Conservation (phyloP, 805 yeast genomes). For the Zygosaccharomyces gambellarensis region DNA sequence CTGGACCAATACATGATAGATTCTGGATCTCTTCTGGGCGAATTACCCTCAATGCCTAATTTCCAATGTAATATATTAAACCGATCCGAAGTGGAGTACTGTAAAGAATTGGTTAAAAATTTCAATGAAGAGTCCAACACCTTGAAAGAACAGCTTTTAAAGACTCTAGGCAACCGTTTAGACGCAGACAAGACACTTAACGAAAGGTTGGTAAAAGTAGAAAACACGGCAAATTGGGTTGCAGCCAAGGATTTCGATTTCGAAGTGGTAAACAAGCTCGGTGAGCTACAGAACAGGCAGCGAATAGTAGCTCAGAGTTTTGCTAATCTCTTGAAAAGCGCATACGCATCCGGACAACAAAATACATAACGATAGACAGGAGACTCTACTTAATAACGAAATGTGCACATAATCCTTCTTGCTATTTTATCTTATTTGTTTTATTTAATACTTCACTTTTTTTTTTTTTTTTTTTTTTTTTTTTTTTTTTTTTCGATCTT, state of each 20-base stretch:
- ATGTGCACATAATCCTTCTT: not conserved
- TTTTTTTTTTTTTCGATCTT: not conserved
- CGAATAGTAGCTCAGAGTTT: slow-evolving; percentile 20
- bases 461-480: not conserved
- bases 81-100: slow-evolving; percentile 18
- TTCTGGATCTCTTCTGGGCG: slow-evolving; percentile 8
- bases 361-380: not conserved
- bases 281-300: slow-evolving; percentile 26
- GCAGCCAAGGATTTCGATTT: slow-evolving; percentile 20
- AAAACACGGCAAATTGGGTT: slow-evolving; percentile 19
- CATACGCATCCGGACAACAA: slow-evolving; percentile 12
- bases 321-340: slow-evolving; percentile 14
- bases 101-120: slow-evolving; percentile 15
- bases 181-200: slow-evolving; percentile 19
- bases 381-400: not conserved
- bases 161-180: slow-evolving; percentile 16
- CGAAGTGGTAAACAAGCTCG: slow-evolving; percentile 20
- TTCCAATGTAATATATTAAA: slow-evolving; percentile 17
- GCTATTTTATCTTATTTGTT: no score
- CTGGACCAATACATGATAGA: slow-evolving; percentile 16
- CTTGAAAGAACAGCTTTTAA: slow-evolving; percentile 18
- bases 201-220: slow-evolving; percentile 20
- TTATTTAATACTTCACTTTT: not conserved
- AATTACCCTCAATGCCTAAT: slow-evolving; percentile 21
- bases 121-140: slow-evolving; percentile 19